Evolutionary conservation across 805 yeast genomes (phyloP).

Genomic region (Kazachstania bromeliacearum): DNA sequence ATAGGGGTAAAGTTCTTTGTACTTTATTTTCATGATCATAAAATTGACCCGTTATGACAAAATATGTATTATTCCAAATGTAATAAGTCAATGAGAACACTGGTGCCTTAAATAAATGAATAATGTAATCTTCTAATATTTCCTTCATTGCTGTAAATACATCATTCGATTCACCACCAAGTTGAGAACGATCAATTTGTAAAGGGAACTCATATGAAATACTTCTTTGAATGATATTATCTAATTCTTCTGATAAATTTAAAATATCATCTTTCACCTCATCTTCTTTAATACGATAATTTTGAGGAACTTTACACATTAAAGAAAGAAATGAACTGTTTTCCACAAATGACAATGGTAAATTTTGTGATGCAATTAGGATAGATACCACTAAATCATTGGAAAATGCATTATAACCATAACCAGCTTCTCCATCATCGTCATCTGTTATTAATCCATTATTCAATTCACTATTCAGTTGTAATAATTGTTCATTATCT

Average conservation of each 20-base stretch:
- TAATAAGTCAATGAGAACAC: slow-evolving; percentile 5
- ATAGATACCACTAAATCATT: slow-evolving; percentile 5
- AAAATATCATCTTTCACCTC: slow-evolving; percentile 3
- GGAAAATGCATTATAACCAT: neutral
- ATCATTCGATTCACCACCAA: neutral
- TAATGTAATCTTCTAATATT: neutral
- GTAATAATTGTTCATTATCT: neutral
- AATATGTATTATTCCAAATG: slow-evolving; percentile 6
- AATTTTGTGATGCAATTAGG: slow-evolving; percentile 9
- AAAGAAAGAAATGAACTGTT: slow-evolving; percentile 5
- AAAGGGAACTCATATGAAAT: slow-evolving; percentile 2
- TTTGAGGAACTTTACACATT: slow-evolving; percentile 2
- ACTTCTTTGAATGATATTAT: slow-evolving; percentile 2
- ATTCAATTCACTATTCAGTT: too few species aligned
- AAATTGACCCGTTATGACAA: slow-evolving; percentile 8
- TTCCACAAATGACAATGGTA: slow-evolving; percentile 6
- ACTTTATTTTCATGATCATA: slow-evolving; percentile 4
- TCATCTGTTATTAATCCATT: too few species aligned
- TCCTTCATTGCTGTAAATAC: neutral
- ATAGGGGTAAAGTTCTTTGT: slow-evolving; percentile 6
- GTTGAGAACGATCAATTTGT: neutral
- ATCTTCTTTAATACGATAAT: neutral
- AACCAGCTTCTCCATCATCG: neutral
- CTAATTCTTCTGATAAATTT: slow-evolving; percentile 3
- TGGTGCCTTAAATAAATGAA: slow-evolving; percentile 2